A percentile compares a stretch with the other conserved stretches of the same genome.
phyloP scores from a whole-genome alignment of 2,329 filamentous ascomycete species.

The Fusarium miscanthi region DNA sequence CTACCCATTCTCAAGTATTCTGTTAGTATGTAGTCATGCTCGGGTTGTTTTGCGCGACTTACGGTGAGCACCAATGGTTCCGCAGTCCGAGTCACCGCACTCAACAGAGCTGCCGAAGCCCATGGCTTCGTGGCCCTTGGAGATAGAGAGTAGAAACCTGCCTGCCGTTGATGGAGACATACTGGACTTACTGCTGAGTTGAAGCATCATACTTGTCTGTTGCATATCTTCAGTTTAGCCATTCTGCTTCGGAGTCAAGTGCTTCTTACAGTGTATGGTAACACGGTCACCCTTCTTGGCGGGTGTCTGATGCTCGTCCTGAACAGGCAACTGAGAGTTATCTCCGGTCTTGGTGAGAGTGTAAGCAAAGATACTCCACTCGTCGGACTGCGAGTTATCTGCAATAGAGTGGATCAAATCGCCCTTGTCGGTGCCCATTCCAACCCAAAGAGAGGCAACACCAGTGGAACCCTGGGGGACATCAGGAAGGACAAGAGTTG shows the following conservation, averaged over 20 bases:
- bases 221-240: neutral
- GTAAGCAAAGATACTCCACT: constrained; percentile 58
- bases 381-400: constrained; percentile 47
- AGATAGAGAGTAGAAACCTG: constrained; percentile 58
- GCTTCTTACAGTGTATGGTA: constrained; percentile 37
- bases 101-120: constrained; percentile 62
- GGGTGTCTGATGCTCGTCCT: constrained; percentile 24
- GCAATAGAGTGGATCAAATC: constrained; percentile 61
- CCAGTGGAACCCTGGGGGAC: constrained; percentile 51
- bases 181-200: constrained; percentile 31
- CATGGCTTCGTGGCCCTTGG: constrained; percentile 52
- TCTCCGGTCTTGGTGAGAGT: constrained; percentile 52
- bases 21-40: neutral
- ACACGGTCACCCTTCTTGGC: constrained; percentile 28
- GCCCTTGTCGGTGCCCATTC: constrained; percentile 60
- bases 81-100: constrained; percentile 82
- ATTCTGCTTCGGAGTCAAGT: accelerated
- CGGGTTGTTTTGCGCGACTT: neutral
- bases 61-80: constrained; percentile 50
- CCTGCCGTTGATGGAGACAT: constrained; percentile 36
- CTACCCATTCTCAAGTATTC: constrained; percentile 24
- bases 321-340: constrained; percentile 29
- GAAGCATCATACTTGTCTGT: constrained; percentile 34
- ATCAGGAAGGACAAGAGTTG: constrained; percentile 56
- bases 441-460: constrained; percentile 58